Evolutionary conservation across 2,329 filamentous ascomycete genomes (phyloP).

Genomic region (Pleoardoris graminearum): DNA sequence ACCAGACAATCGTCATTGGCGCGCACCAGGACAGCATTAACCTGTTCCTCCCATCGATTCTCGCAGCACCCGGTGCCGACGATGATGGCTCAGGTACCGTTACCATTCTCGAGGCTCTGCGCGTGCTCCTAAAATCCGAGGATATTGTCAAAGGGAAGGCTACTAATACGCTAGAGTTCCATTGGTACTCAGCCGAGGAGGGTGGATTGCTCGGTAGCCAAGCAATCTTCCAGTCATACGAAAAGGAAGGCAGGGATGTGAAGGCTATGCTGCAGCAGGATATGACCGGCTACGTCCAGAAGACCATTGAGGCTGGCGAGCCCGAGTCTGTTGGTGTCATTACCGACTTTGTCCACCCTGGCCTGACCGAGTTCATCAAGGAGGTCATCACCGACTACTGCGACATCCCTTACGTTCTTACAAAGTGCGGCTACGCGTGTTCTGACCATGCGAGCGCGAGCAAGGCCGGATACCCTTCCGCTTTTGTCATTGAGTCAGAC

Average conservation of each 20-base stretch:
- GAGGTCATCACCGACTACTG: conserved; percentile 85
- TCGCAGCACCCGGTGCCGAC: conserved; percentile 89
- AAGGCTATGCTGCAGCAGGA: conserved; percentile 99
- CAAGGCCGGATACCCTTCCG: conserved; percentile 73
- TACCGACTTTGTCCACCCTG: conserved; percentile 83
- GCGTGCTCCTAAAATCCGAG: conserved; percentile 74
- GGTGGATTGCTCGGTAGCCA: conserved; percentile 85
- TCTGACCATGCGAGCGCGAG: conserved; percentile 74
- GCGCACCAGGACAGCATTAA: conserved; percentile 87
- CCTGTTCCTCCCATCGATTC: conserved; percentile 79
- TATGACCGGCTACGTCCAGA: conserved; percentile 83
- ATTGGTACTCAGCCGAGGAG: conserved; percentile 94
- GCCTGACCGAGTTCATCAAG: conserved; percentile 88
- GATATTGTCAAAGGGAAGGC: conserved; percentile 71
- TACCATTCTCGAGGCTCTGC: conserved; percentile 89
- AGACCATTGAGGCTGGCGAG: conserved; percentile 79
- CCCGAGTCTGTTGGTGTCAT: conserved; percentile 89
- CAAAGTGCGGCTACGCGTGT: conserved; percentile 86
- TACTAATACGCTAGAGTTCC: conserved; percentile 89
- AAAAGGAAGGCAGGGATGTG: conserved; percentile 71
- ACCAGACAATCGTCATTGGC: conserved; percentile 84
- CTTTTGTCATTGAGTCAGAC: conserved; percentile 75
- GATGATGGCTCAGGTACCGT: conserved; percentile 93
- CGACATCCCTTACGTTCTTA: conserved; percentile 81
- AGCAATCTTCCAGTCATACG: conserved; percentile 83